Percentiles rank a stretch among this genome's conserved stretches.
Evolutionary conservation across 2,329 filamentous ascomycete species (phyloP).

Genomic region (Pestalotiopsis sp.): DNA sequence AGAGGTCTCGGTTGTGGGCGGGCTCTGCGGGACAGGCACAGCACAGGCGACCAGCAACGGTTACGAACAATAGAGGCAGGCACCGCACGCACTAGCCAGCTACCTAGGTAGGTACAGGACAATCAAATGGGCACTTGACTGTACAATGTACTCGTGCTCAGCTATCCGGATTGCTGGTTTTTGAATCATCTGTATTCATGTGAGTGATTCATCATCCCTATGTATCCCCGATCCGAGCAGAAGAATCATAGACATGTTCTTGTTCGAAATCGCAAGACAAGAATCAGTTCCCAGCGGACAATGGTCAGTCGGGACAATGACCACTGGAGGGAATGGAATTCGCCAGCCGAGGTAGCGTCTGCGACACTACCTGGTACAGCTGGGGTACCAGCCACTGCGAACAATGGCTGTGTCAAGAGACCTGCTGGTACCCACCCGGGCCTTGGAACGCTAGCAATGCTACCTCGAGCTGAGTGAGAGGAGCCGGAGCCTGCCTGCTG

Average conservation of each 20-base stretch:
- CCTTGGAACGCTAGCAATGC: slow-evolving; percentile 19
- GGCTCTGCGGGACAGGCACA: background rate
- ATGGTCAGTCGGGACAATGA: background rate
- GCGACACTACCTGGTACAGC: slow-evolving; percentile 21
- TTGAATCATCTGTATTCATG: too few relatives aligned
- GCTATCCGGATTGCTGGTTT: too few relatives aligned
- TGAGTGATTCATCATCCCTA: too few relatives aligned
- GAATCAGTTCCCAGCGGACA: background rate
- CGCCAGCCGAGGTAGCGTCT: slow-evolving; percentile 11
- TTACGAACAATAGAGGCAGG: background rate
- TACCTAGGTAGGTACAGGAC: background rate
- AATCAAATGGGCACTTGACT: background rate
- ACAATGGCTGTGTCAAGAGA: slow-evolving; percentile 27
- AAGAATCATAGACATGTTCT: too few relatives aligned
- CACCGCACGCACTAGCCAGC: background rate
- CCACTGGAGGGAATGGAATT: background rate
- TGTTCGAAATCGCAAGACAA: background rate
- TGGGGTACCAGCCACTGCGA: slow-evolving; percentile 26
- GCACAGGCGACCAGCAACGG: background rate
- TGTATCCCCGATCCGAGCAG: too few relatives aligned
- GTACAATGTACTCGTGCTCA: too few relatives aligned
- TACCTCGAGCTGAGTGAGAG: background rate
- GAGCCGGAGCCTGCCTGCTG: background rate
- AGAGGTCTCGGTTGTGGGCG: background rate
- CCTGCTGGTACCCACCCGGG: slow-evolving; percentile 24